These are phyloP conservation scores for Pilaira anomala DNA, from an alignment of 192 early-diverging fungal species.

Conservation along the genomic window DNA sequence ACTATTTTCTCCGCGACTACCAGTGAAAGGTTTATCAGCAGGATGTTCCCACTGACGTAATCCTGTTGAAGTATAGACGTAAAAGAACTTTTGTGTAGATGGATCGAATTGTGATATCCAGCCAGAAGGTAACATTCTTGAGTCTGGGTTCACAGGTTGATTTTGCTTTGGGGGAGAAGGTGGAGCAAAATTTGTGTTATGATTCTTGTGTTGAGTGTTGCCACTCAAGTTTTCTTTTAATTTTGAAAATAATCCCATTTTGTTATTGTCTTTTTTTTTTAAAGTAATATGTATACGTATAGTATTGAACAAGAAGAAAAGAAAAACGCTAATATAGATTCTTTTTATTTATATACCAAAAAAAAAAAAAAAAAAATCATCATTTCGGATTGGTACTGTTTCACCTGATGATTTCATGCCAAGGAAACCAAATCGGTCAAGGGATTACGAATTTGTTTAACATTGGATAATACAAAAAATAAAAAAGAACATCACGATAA, in stretches of 20 bases:
- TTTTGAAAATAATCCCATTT: slow-evolving; percentile 32
- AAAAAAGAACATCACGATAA: too few species aligned
- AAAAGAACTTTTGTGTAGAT: slow-evolving; percentile 29
- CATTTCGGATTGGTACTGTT: too few species aligned
- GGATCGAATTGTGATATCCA: slow-evolving; percentile 37
- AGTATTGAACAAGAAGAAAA: too few species aligned
- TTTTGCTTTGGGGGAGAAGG: slow-evolving; percentile 18
- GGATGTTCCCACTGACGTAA: slow-evolving; percentile 38
- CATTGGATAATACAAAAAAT: too few species aligned
- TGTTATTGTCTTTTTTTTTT: too few species aligned
- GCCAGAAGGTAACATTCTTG: slow-evolving; percentile 25
- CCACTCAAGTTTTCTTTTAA: background rate
- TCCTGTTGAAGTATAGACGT: slow-evolving; percentile 35
- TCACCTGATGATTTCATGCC: too few species aligned
- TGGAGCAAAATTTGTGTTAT: slow-evolving; percentile 1
- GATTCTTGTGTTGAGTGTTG: background rate
- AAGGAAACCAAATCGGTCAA: too few species aligned
- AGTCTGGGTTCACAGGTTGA: slow-evolving; percentile 22
- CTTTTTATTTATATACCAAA: too few species aligned
- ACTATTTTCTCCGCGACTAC: slow-evolving; percentile 1
- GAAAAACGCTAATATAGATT: too few species aligned
- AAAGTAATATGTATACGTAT: too few species aligned
- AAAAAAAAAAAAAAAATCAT: too few species aligned
- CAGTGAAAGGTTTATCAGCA: slow-evolving; percentile 17
- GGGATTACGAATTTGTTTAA: too few species aligned